A percentile compares a stretch with the other conserved stretches of the same genome.
Evolutionary conservation across 148 eudicot genomes (phyloP).

Genomic region (Amaranthus palmeri): DNA sequence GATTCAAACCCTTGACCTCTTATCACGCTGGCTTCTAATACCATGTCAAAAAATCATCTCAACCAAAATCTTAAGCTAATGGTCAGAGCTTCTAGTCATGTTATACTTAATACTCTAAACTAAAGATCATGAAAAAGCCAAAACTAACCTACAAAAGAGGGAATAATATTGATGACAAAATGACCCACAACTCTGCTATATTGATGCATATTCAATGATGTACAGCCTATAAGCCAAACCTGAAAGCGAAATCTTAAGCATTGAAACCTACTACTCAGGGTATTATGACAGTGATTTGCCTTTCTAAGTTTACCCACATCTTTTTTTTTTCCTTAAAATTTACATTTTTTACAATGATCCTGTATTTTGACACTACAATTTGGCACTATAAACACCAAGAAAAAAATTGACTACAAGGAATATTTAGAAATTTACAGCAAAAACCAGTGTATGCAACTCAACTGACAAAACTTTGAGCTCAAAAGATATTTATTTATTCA

Average conservation of each 20-base stretch:
- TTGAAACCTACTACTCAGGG: neutral
- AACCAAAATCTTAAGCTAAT: neutral
- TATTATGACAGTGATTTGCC: neutral
- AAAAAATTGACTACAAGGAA: too few species aligned
- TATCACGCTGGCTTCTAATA: neutral
- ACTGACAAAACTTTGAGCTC: too few species aligned
- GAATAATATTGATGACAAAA: conserved; percentile 24
- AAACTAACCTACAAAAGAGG: conserved; percentile 21
- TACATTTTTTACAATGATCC: too few species aligned
- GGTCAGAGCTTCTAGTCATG: neutral
- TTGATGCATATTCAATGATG: conserved; percentile 26
- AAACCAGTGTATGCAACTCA: too few species aligned
- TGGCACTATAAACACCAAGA: too few species aligned
- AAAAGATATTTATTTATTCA: too few species aligned
- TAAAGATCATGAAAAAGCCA: neutral
- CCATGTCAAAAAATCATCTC: neutral
- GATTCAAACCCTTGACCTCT: too few species aligned
- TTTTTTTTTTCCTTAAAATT: too few species aligned
- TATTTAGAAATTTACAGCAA: too few species aligned
- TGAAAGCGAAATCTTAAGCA: conserved; percentile 18
- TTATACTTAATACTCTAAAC: too few species aligned
- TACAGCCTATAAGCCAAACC: conserved; percentile 18
- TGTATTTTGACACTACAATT: too few species aligned
- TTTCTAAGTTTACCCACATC: too few species aligned
- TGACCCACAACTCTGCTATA: conserved; percentile 24